phyloP scores from a whole-genome alignment of 73 alveolate species.

The Tetrahymena malaccensis region DNA sequence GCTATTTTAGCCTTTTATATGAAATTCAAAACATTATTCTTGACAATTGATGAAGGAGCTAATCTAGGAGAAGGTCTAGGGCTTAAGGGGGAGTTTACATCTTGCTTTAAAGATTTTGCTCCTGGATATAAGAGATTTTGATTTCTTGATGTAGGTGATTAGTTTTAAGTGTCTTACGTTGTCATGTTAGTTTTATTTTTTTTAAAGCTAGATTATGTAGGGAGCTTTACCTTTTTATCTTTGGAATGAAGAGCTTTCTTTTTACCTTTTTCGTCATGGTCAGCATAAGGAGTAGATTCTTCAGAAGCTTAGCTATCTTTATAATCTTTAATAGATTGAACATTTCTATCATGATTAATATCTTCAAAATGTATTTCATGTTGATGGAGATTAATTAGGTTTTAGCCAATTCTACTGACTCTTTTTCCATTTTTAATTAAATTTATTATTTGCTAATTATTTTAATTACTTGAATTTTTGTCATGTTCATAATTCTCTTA shows the following conservation, averaged over 20 bases:
- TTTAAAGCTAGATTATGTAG: not conserved
- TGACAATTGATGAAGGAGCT: not conserved
- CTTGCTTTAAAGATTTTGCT: not conserved
- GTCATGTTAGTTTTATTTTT: not conserved
- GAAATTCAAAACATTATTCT: not conserved
- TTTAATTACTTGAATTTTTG: not conserved
- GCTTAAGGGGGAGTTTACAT: not conserved
- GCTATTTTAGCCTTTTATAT: not conserved
- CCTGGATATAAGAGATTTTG: not conserved
- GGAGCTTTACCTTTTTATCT: not conserved
- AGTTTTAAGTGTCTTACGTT: not conserved
- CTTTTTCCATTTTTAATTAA: too few relatives aligned
- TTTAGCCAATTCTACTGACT: not conserved
- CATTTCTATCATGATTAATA: not conserved
- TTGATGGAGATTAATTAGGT: not conserved
- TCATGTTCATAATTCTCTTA: not conserved
- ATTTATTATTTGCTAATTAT: too few relatives aligned
- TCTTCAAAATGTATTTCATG: not conserved
- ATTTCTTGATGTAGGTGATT: not conserved
- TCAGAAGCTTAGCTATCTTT: not conserved
- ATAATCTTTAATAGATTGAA: not conserved
- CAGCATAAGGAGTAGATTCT: not conserved
- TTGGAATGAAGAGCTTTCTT: not conserved
- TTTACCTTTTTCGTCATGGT: not conserved
- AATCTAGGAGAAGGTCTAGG: not conserved